Percentiles rank a stretch among this genome's conserved stretches.
Evolutionary conservation across 306 rosid species (phyloP).

Genomic region (Prunus salicina): DNA sequence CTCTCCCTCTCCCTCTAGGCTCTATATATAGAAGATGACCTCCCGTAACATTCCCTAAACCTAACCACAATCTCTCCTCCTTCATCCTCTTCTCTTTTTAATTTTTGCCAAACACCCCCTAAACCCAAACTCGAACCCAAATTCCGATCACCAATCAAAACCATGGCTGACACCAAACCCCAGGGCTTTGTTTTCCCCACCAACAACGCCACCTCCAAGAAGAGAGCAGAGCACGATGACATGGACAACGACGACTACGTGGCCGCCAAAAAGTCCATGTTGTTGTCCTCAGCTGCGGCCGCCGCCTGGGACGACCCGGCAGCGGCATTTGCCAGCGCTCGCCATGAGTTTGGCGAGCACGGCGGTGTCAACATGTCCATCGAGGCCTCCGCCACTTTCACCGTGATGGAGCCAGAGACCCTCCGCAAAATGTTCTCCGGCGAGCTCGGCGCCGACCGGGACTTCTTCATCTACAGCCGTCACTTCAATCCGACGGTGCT

Average conservation of each 20-base stretch:
- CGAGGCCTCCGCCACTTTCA: constrained; percentile 97
- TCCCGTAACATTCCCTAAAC: neutral
- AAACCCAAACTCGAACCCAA: neutral
- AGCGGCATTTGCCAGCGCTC: constrained; percentile 60
- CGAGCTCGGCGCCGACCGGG: constrained; percentile 82
- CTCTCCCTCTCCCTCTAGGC: too few relatives aligned
- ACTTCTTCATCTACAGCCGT: constrained; percentile 93
- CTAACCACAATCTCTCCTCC: neutral
- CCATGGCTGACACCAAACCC: constrained; percentile 46
- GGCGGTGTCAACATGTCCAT: constrained; percentile 99
- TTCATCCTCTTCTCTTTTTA: neutral
- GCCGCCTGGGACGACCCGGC: constrained; percentile 49
- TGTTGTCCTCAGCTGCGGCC: neutral
- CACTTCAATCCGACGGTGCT: constrained; percentile 95
- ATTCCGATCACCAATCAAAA: neutral
- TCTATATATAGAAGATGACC: neutral
- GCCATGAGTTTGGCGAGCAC: constrained; percentile 97
- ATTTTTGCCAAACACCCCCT: neutral
- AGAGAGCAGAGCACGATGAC: constrained; percentile 36
- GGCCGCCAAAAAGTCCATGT: constrained; percentile 42
- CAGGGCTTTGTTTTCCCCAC: constrained; percentile 15
- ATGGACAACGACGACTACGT: constrained; percentile 8
- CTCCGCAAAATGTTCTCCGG: constrained; percentile 87
- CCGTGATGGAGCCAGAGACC: constrained; percentile 97
- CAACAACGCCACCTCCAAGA: constrained; percentile 17